Percentiles rank a stretch among this genome's conserved stretches.
phyloP scores from a whole-genome alignment of 2,329 filamentous ascomycete genomes.

The Claviceps sorghi region DNA sequence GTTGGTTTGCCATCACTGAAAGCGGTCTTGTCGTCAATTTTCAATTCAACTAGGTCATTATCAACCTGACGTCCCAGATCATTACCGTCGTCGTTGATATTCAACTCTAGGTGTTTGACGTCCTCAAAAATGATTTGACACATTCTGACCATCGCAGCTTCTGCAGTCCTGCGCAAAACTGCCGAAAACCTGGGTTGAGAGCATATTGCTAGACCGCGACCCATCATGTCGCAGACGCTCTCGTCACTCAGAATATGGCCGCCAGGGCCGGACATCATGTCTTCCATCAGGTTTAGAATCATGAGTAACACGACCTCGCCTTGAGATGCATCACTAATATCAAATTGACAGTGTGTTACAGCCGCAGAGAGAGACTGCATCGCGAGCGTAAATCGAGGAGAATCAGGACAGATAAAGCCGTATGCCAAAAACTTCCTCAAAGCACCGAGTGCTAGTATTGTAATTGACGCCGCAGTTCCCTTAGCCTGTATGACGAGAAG shows the following conservation, averaged over 20 bases:
- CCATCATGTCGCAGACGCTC: conserved; percentile 99
- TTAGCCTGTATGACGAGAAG: conserved; percentile 93
- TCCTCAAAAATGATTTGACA: conserved; percentile 96
- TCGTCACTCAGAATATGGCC: conserved; percentile 92
- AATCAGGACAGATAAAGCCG: conserved; percentile 70
- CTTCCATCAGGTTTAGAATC: conserved; percentile 95
- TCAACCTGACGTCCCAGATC: conserved; percentile 52
- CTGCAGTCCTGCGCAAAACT: conserved; percentile 75
- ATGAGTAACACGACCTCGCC: conserved; percentile 91
- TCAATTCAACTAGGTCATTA: conserved; percentile 58
- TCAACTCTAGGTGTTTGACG: conserved; percentile 71
- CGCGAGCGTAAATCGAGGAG: conserved; percentile 74
- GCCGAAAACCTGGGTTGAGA: conserved; percentile 87
- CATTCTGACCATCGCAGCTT: conserved; percentile 97
- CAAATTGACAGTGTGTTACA: conserved; percentile 94
- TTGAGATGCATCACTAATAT: conserved; percentile 85
- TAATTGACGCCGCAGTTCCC: conserved; percentile 90
- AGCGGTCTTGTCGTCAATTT: conserved; percentile 52
- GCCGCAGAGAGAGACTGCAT: conserved; percentile 93
- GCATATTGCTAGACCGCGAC: conserved; percentile 90
- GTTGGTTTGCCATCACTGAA: conserved; percentile 3
- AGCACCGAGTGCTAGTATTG: conserved; percentile 81
- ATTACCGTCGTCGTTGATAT: conserved; percentile 52
- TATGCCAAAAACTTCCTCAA: conserved; percentile 96
- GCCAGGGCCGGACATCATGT: conserved; percentile 87